Percentiles rank a stretch among this genome's conserved stretches.
These are phyloP conservation scores for Bisporella sp. DNA, from an alignment of 2,329 filamentous ascomycete species.

Conservation along the genomic window DNA sequence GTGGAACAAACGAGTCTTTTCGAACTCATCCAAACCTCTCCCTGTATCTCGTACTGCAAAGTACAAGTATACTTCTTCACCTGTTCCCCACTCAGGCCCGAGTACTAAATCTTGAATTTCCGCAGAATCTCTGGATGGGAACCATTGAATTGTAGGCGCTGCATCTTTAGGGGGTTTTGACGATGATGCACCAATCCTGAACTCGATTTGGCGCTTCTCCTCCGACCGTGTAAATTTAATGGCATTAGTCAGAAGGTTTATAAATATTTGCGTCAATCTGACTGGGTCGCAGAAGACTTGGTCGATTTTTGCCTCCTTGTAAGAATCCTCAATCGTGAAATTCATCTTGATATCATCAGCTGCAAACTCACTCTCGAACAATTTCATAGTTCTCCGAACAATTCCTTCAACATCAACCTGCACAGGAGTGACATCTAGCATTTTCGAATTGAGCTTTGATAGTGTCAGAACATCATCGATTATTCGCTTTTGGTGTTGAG, in stretches of 20 bases:
- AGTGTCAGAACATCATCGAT: slow-evolving; percentile 66
- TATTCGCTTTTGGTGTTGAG: slow-evolving; percentile 73
- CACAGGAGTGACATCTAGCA: slow-evolving; percentile 65
- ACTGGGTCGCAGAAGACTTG: slow-evolving; percentile 71
- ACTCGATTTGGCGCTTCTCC: slow-evolving; percentile 45
- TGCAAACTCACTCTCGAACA: slow-evolving; percentile 69
- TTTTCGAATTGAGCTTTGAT: slow-evolving; percentile 69
- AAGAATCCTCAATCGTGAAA: slow-evolving; percentile 60
- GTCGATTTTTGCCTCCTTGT: slow-evolving; percentile 53
- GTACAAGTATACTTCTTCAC: slow-evolving; percentile 55
- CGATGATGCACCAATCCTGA: slow-evolving; percentile 36
- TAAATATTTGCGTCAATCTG: slow-evolving; percentile 70
- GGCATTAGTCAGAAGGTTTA: slow-evolving; percentile 73
- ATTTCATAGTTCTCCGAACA: slow-evolving; percentile 61
- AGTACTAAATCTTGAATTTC: slow-evolving; percentile 12
- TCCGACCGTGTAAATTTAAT: slow-evolving; percentile 74
- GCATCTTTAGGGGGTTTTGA: slow-evolving; percentile 14
- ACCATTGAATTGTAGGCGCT: slow-evolving; percentile 26
- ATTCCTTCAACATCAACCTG: slow-evolving; percentile 59
- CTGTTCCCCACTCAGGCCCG: slow-evolving; percentile 25
- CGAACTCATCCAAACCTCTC: slow-evolving; percentile 60
- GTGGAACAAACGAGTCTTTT: slow-evolving; percentile 69
- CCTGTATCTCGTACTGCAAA: slow-evolving; percentile 74
- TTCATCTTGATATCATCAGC: slow-evolving; percentile 64
- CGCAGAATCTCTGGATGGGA: slow-evolving; percentile 21